Conservation (phyloP, 768 basidiomycete genomes). For the Guyanaporus albipodus region DNA sequence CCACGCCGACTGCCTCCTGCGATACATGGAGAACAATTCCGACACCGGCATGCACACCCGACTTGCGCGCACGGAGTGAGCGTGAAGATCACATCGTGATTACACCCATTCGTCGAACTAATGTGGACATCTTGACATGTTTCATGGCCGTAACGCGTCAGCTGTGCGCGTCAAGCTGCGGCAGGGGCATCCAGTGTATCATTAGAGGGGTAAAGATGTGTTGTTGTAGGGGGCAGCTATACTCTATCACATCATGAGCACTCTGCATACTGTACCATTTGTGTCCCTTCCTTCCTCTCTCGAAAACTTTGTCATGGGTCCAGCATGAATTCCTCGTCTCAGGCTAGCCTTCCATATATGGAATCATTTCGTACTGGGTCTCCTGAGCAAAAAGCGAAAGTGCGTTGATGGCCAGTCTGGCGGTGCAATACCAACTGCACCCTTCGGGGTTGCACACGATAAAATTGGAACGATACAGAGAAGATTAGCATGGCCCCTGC, state of each 20-base stretch:
- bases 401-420: neutral
- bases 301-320: no score
- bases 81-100: constrained; percentile 79
- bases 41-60: constrained; percentile 40
- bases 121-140: neutral
- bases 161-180: constrained; percentile 60
- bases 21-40: constrained; percentile 50
- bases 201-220: constrained; percentile 49
- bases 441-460: constrained; percentile 93
- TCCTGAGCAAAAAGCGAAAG: constrained; percentile 20
- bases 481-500: constrained; percentile 99
- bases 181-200: constrained; percentile 78
- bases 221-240: neutral
- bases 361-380: constrained; percentile 3
- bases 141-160: constrained; percentile 52
- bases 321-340: no score
- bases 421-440: constrained; percentile 40
- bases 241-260: constrained; percentile 10
- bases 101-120: no score
- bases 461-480: constrained; percentile 99
- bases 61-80: constrained; percentile 47
- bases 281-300: no score
- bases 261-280: constrained; percentile 14
- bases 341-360: no score
- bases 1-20: constrained; percentile 62